phyloP scores from a whole-genome alignment of 768 basidiomycete genomes.

The Infundibulicybe gibba region DNA sequence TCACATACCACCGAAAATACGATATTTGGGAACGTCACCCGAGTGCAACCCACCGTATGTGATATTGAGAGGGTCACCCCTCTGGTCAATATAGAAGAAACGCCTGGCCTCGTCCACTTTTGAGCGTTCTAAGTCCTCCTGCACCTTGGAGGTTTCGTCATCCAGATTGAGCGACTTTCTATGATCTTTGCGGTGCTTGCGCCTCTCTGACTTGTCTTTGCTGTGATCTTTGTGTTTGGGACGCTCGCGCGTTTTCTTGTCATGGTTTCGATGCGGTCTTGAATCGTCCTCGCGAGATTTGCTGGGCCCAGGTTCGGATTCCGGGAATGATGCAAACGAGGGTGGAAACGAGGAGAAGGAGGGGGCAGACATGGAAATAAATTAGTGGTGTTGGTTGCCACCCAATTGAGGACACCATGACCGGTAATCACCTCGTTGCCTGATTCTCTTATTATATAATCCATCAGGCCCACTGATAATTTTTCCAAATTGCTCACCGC shows the following conservation, averaged over 20 bases:
- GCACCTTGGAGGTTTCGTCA: slow-evolving; percentile 12
- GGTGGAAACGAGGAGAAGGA: slow-evolving; percentile 64
- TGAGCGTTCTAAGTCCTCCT: slow-evolving; percentile 20
- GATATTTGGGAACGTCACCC: slow-evolving; percentile 66
- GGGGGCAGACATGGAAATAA: slow-evolving; percentile 39
- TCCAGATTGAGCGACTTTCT: slow-evolving; percentile 20
- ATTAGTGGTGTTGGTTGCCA: neutral
- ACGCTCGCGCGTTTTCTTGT: slow-evolving; percentile 10
- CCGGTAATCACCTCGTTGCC: no score
- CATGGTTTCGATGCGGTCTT: slow-evolving; percentile 4
- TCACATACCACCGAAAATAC: slow-evolving; percentile 51
- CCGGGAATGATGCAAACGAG: slow-evolving; percentile 70
- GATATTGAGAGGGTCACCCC: slow-evolving; percentile 63
- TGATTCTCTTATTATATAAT: neutral
- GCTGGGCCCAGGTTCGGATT: slow-evolving; percentile 44
- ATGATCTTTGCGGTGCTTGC: slow-evolving; percentile 15
- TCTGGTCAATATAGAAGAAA: slow-evolving; percentile 60
- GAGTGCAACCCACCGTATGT: slow-evolving; percentile 63
- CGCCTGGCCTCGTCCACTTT: slow-evolving; percentile 19
- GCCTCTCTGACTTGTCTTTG: slow-evolving; percentile 24
- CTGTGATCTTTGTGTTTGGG: slow-evolving; percentile 9
- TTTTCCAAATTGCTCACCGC: neutral
- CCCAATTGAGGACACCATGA: neutral
- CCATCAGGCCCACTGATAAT: neutral
- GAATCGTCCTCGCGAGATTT: slow-evolving; percentile 7